Evolutionary conservation across 352 stramenopile species (phyloP).

Genomic region (Phytophthora colocasiae): DNA sequence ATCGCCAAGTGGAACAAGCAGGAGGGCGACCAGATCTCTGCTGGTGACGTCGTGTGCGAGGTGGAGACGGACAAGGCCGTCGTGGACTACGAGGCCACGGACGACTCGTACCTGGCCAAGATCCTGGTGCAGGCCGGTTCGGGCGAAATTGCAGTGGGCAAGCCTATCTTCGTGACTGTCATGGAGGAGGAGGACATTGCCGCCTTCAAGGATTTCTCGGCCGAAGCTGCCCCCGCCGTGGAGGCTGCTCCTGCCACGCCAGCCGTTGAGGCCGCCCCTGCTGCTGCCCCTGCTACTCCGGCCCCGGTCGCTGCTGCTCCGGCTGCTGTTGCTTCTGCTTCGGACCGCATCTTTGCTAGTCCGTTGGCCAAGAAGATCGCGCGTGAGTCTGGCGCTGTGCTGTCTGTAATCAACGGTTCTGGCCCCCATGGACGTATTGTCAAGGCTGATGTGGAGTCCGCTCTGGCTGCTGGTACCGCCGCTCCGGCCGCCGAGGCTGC

Average conservation of each 20-base stretch:
- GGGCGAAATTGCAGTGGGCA: slow-evolving; percentile 87
- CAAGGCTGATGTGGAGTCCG: slow-evolving; percentile 94
- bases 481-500: slow-evolving; percentile 31
- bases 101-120: slow-evolving; percentile 96
- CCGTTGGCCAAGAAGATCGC: slow-evolving; percentile 94
- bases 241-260: slow-evolving; percentile 32
- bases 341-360: slow-evolving; percentile 92
- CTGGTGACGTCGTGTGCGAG: slow-evolving; percentile 94
- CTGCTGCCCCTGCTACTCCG: slow-evolving; percentile 29
- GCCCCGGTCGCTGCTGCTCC: slow-evolving; percentile 21
- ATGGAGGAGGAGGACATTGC: slow-evolving; percentile 61
- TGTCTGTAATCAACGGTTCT: slow-evolving; percentile 77
- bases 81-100: slow-evolving; percentile 97
- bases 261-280: slow-evolving; percentile 30
- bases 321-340: slow-evolving; percentile 27
- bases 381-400: slow-evolving; percentile 76
- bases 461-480: slow-evolving; percentile 72
- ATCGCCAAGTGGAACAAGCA: slow-evolving; percentile 95
- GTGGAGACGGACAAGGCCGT: slow-evolving; percentile 99
- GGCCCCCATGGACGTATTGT: slow-evolving; percentile 93
- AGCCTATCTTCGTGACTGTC: slow-evolving; percentile 77
- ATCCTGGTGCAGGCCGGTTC: slow-evolving; percentile 92
- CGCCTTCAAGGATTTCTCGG: slow-evolving; percentile 63
- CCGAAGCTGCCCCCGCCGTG: slow-evolving; percentile 45
- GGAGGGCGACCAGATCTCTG: slow-evolving; percentile 91